These are phyloP conservation scores for Verbascum thapsus DNA, from an alignment of 257 asterid species.

Conservation along the genomic window DNA sequence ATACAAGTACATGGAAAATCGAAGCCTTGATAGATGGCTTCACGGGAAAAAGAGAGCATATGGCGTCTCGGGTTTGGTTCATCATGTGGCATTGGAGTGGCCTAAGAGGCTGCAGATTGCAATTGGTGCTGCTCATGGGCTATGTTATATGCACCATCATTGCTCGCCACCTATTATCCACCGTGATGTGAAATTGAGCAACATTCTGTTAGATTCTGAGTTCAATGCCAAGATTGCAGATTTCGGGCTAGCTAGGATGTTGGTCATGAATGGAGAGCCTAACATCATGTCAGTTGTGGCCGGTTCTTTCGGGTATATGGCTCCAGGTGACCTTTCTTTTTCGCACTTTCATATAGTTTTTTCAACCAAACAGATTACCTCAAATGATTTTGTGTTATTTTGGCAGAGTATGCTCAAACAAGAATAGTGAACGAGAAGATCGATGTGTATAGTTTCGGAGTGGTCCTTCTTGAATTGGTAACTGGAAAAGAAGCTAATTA, in stretches of 20 bases:
- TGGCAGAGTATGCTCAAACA: conserved; percentile 73
- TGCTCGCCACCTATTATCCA: conserved; percentile 53
- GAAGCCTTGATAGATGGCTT: conserved; percentile 80
- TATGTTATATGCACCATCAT: conserved; percentile 60
- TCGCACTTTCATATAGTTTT: not conserved
- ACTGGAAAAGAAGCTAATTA: conserved; percentile 74
- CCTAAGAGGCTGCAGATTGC: conserved; percentile 56
- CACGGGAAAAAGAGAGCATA: conserved; percentile 41
- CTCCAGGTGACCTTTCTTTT: conserved; percentile 48
- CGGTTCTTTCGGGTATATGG: conserved; percentile 64
- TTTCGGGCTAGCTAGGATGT: conserved; percentile 54
- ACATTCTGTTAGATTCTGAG: conserved; percentile 45
- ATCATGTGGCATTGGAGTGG: conserved; percentile 51
- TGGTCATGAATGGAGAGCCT: conserved; percentile 49
- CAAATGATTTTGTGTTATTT: not conserved
- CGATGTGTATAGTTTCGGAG: conserved; percentile 90
- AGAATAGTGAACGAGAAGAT: conserved; percentile 79
- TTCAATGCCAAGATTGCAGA: conserved; percentile 63
- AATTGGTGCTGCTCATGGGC: conserved; percentile 59
- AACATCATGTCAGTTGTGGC: conserved; percentile 57
- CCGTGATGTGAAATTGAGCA: conserved; percentile 58
- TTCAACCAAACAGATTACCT: no score
- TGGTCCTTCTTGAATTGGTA: conserved; percentile 71
- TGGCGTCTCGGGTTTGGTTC: conserved; percentile 39
- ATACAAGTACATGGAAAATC: conserved; percentile 78